phyloP scores from a whole-genome alignment of 2,329 filamentous ascomycete genomes.

The Elsinoe batatas region DNA sequence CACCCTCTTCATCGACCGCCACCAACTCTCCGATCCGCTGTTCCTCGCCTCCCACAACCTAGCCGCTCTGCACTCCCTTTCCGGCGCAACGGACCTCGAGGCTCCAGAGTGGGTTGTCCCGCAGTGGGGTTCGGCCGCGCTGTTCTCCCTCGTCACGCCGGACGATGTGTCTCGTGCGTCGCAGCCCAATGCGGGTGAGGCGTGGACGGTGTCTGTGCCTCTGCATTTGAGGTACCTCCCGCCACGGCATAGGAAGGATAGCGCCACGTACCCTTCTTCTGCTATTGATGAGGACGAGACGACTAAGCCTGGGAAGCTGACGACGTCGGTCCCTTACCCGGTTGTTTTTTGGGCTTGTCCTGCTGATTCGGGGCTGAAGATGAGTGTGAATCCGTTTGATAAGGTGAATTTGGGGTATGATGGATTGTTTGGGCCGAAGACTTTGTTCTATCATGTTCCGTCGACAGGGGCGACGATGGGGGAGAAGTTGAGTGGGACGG shows the following conservation, averaged over 20 bases:
- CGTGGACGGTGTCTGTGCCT: constrained; percentile 62
- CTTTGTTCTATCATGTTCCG: constrained; percentile 67
- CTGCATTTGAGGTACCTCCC: constrained; percentile 76
- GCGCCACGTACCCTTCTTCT: constrained; percentile 36
- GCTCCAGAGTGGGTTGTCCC: constrained; percentile 71
- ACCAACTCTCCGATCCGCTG: constrained; percentile 67
- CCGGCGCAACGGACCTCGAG: constrained; percentile 77
- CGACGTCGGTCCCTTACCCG: constrained; percentile 62
- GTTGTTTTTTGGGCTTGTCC: constrained; percentile 85
- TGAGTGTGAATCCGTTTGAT: constrained; percentile 75
- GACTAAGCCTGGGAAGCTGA: constrained; percentile 21
- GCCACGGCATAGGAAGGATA: constrained; percentile 36
- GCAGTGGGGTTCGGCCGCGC: constrained; percentile 67
- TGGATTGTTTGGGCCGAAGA: constrained; percentile 61
- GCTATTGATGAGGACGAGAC: not conserved
- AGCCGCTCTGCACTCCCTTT: constrained; percentile 54
- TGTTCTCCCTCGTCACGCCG: constrained; percentile 62
- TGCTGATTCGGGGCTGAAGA: constrained; percentile 54
- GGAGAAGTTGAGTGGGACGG: constrained; percentile 14
- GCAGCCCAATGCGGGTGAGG: not conserved
- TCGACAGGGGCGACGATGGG: constrained; percentile 19
- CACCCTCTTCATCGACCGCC: constrained; percentile 73
- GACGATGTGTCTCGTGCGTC: constrained; percentile 15
- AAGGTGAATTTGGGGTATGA: constrained; percentile 78
- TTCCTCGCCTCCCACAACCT: constrained; percentile 78